These are phyloP conservation scores for Cryptococcus neoformans DNA, from an alignment of 1,284 basidiomycete species.

Conservation along the genomic window DNA sequence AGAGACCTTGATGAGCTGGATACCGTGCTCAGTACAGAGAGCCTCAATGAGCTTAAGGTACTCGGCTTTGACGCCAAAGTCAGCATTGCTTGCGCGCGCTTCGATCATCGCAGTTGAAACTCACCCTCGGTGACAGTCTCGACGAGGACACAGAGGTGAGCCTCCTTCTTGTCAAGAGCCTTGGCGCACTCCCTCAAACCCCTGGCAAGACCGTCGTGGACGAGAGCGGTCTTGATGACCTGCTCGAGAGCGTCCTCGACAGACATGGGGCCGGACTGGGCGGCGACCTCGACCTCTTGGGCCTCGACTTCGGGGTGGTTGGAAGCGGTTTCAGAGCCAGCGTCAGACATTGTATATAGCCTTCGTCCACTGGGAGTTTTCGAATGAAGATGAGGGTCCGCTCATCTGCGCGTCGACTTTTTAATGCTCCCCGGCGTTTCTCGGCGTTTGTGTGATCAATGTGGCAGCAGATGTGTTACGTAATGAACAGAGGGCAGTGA, in stretches of 20 bases:
- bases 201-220: slow-evolving; percentile 97
- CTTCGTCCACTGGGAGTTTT: slow-evolving; percentile 45
- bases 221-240: slow-evolving; percentile 73
- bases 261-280: slow-evolving; percentile 80
- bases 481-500: no score
- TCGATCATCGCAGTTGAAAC: slow-evolving; percentile 10
- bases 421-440: slow-evolving; percentile 3
- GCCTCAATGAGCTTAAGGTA: slow-evolving; percentile 99
- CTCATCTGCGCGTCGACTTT: neutral
- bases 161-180: slow-evolving; percentile 97
- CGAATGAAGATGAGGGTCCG: slow-evolving; percentile 10
- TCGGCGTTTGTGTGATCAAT: slow-evolving; percentile 10
- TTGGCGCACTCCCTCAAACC: slow-evolving; percentile 98
- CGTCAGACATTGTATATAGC: slow-evolving; percentile 84
- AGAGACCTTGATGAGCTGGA: slow-evolving; percentile 96
- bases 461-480: no score
- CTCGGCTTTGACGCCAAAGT: slow-evolving; percentile 60
- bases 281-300: slow-evolving; percentile 71
- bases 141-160: slow-evolving; percentile 97
- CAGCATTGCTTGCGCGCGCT: neutral
- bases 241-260: slow-evolving; percentile 99
- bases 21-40: slow-evolving; percentile 98
- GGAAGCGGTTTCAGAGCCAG: slow-evolving; percentile 86
- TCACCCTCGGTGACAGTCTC: slow-evolving; percentile 90
- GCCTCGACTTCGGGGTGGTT: slow-evolving; percentile 60